These are phyloP conservation scores for Clarireedia hainanense DNA, from an alignment of 2,329 filamentous ascomycete genomes.

Conservation along the genomic window DNA sequence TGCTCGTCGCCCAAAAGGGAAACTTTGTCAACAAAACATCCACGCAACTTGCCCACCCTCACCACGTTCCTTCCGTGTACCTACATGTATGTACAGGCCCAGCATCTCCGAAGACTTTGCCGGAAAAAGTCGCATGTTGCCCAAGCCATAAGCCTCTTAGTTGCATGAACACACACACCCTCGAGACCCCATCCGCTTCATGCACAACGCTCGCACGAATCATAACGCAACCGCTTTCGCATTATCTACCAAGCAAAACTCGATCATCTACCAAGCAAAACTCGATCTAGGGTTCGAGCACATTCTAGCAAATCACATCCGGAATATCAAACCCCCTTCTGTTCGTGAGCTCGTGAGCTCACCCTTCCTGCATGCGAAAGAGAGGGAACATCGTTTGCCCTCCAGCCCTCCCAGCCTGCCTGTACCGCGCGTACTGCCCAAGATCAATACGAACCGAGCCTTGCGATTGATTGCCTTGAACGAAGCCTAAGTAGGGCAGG, in stretches of 20 bases:
- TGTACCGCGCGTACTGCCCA: no score
- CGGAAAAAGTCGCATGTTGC: not conserved
- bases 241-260: not conserved
- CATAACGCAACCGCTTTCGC: not conserved
- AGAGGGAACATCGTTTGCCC: not conserved
- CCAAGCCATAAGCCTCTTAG: not conserved
- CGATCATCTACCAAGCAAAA: no score
- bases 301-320: not conserved
- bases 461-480: no score
- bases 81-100: not conserved
- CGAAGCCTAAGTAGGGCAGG: no score
- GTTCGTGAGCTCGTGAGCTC: not conserved
- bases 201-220: not conserved
- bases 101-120: not conserved
- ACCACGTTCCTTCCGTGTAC: not conserved
- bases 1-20: not conserved
- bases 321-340: not conserved
- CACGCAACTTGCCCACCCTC: slow-evolving; percentile 9
- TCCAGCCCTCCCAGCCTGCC: no score
- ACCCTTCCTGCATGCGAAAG: not conserved
- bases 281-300: not conserved
- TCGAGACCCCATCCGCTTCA: not conserved
- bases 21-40: slow-evolving; percentile 1
- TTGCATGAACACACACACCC: not conserved
- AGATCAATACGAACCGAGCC: no score